Evolutionary conservation across 768 basidiomycete species (phyloP).

Genomic region (Hirschioporus abietinus): DNA sequence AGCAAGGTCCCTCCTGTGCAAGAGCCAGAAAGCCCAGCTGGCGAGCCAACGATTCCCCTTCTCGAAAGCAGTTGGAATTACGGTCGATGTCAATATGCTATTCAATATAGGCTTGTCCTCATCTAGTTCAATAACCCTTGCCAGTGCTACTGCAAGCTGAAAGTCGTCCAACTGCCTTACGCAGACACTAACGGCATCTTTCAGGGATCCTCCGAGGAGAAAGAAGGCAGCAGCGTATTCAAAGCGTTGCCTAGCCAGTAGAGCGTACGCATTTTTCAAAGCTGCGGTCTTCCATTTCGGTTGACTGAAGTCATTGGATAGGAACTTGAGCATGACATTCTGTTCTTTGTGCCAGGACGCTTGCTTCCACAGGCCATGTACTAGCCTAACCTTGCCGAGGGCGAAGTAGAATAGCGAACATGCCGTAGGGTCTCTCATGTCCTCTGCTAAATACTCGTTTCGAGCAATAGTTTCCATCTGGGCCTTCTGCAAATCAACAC

Average conservation of each 20-base stretch:
- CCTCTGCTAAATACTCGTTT: conserved; percentile 87
- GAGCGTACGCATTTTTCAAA: conserved; percentile 91
- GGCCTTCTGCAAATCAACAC: conserved; percentile 44
- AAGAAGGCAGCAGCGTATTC: conserved; percentile 99
- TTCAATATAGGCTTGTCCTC: conserved; percentile 75
- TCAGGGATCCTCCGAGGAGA: conserved; percentile 79
- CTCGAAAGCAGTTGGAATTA: conserved; percentile 80
- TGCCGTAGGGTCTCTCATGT: conserved; percentile 79
- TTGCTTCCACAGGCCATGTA: conserved; percentile 94
- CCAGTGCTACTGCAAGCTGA: conserved; percentile 83
- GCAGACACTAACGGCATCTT: conserved; percentile 90
- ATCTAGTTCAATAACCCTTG: conserved; percentile 77
- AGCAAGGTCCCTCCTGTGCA: conserved; percentile 82
- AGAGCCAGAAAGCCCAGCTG: conserved; percentile 95
- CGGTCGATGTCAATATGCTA: conserved; percentile 63
- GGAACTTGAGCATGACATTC: conserved; percentile 81
- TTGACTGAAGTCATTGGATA: conserved; percentile 83
- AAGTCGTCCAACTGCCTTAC: conserved; percentile 84
- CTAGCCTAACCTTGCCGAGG: conserved; percentile 84
- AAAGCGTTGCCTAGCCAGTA: conserved; percentile 83
- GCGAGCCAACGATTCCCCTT: conserved; percentile 90
- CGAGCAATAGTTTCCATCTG: conserved; percentile 87
- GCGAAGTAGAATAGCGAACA: conserved; percentile 96
- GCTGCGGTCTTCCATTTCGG: conserved; percentile 90
- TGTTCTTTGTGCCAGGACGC: conserved; percentile 93